Percentiles rank a stretch among this genome's conserved stretches.
These are phyloP conservation scores for Chamaecyparis obtusa DNA, from an alignment of 75 land plant species.

Conservation along the genomic window DNA sequence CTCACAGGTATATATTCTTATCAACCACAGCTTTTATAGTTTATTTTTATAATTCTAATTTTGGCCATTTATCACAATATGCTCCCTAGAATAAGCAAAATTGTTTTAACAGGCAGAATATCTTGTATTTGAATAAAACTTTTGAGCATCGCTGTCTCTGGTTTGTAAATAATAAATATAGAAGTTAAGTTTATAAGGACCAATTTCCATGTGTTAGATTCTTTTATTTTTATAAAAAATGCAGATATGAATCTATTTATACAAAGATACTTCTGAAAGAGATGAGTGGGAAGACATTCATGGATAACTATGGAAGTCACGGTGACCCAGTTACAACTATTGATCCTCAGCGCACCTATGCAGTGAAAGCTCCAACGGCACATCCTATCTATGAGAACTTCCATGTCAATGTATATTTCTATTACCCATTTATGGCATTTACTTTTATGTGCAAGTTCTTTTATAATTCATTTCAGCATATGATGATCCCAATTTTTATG, in stretches of 20 bases:
- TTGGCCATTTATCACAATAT: background rate
- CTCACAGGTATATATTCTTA: constrained; percentile 52
- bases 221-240: background rate
- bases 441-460: background rate
- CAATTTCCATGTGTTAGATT: constrained; percentile 1
- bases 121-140: background rate
- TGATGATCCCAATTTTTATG: background rate
- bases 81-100: background rate
- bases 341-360: constrained; percentile 45
- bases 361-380: constrained; percentile 60
- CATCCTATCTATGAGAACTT: constrained; percentile 93
- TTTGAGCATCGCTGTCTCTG: background rate
- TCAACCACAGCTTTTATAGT: background rate
- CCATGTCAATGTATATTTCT: constrained; percentile 65
- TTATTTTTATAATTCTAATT: background rate
- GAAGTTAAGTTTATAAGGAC: background rate
- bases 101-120: background rate
- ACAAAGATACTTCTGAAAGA: constrained; percentile 54
- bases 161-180: background rate
- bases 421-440: background rate
- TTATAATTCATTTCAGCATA: background rate
- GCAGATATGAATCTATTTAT: constrained; percentile 77
- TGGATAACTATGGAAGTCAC: constrained; percentile 65
- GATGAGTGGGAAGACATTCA: constrained; percentile 68
- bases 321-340: constrained; percentile 76